Conservation (phyloP, 257 asterid species). For the Primulina tabacum region DNA sequence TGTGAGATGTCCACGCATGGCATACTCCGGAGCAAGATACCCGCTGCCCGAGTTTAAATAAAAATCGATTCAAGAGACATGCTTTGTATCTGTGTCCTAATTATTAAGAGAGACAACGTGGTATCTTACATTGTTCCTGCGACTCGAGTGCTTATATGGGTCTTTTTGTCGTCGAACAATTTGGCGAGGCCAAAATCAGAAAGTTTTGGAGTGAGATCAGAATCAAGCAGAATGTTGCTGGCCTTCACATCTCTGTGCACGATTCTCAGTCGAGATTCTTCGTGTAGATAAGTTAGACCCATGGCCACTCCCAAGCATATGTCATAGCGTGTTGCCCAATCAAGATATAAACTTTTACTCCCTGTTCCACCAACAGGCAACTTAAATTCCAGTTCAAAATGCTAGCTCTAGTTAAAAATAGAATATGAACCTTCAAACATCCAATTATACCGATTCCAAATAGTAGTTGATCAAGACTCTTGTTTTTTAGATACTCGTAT, state of each 20-base stretch:
- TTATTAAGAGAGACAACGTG: neutral
- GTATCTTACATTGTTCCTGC: constrained; percentile 82
- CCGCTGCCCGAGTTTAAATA: constrained; percentile 39
- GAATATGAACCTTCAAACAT: neutral
- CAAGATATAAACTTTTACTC: constrained; percentile 40
- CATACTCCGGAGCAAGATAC: constrained; percentile 80
- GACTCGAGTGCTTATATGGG: constrained; percentile 81
- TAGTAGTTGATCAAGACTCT: constrained; percentile 71
- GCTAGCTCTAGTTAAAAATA: neutral
- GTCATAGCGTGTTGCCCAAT: constrained; percentile 64
- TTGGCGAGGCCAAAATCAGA: constrained; percentile 84
- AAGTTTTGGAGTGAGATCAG: constrained; percentile 56
- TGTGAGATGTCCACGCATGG: constrained; percentile 72
- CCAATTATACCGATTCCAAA: constrained; percentile 46
- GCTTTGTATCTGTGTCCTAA: neutral
- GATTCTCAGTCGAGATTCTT: constrained; percentile 60
- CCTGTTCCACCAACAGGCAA: constrained; percentile 33
- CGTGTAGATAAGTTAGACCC: constrained; percentile 72
- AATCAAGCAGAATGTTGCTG: constrained; percentile 69
- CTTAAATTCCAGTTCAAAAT: neutral
- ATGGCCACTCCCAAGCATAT: constrained; percentile 78
- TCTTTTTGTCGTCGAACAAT: constrained; percentile 62
- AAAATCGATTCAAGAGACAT: neutral
- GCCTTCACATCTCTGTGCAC: constrained; percentile 82
- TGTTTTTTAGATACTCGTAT: constrained; percentile 76